These are phyloP conservation scores for Plenodomus biglobosus DNA, from an alignment of 2,329 filamentous ascomycete genomes.

Conservation along the genomic window DNA sequence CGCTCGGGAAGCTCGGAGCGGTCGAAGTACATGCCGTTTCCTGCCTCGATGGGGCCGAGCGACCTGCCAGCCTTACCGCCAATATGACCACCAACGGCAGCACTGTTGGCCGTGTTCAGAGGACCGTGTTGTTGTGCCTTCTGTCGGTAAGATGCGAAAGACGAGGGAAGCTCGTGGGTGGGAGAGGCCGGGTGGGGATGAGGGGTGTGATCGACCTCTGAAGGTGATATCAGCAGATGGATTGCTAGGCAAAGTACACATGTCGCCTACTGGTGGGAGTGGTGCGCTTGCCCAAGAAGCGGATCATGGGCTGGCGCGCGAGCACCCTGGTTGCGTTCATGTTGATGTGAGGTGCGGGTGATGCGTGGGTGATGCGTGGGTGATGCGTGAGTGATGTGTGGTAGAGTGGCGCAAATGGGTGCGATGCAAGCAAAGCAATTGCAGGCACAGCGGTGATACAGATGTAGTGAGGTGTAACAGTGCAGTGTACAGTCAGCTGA, in stretches of 20 bases:
- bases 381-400: conserved; percentile 10
- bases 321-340: conserved; percentile 53
- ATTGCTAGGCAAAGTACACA: not conserved
- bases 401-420: conserved; percentile 4
- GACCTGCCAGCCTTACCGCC: conserved; percentile 68
- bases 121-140: conserved; percentile 78
- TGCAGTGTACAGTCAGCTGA: not conserved
- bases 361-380: conserved; percentile 9
- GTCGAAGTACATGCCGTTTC: conserved; percentile 80
- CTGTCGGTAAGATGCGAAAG: conserved; percentile 76
- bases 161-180: conserved; percentile 63
- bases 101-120: conserved; percentile 48
- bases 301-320: conserved; percentile 55
- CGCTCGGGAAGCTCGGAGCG: conserved; percentile 81
- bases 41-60: conserved; percentile 71
- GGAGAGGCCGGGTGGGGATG: conserved; percentile 73
- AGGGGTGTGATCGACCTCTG: conserved; percentile 74
- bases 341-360: conserved; percentile 15
- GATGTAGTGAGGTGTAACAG: conserved; percentile 9
- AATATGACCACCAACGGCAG: conserved; percentile 41
- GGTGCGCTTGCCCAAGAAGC: conserved; percentile 54
- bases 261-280: conserved; percentile 47
- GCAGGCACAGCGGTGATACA: not conserved
- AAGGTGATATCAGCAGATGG: conserved; percentile 11
- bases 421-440: not conserved